Conservation (phyloP, 73 alveolate genomes). For the Symbiodinium natans region DNA sequence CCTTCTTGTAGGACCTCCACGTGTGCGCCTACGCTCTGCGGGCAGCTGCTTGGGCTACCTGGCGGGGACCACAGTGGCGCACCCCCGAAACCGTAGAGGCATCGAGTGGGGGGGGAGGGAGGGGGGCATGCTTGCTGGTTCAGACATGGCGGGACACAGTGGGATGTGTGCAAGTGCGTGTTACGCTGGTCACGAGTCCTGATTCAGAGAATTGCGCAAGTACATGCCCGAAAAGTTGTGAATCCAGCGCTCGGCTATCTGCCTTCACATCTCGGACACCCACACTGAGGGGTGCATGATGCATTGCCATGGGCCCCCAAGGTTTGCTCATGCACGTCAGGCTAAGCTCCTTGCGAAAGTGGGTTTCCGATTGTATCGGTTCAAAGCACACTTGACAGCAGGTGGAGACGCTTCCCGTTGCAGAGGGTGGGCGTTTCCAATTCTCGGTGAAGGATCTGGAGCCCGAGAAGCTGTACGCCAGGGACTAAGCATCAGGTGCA, state of each 20-base stretch:
- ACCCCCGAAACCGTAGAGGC: constrained; percentile 43
- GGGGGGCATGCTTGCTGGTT: too few species aligned
- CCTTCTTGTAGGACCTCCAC: constrained; percentile 32
- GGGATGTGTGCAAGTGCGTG: too few species aligned
- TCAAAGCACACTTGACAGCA: too few species aligned
- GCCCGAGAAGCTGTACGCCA: constrained; percentile 66
- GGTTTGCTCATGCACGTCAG: not conserved
- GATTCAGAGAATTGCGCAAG: not conserved
- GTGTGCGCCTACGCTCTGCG: constrained; percentile 53
- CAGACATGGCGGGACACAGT: too few species aligned
- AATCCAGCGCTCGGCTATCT: too few species aligned
- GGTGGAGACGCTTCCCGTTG: constrained; percentile 37
- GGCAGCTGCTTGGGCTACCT: constrained; percentile 67
- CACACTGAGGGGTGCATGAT: too few species aligned
- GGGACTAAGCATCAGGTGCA: too few species aligned
- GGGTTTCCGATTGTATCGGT: too few species aligned
- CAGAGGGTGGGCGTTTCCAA: constrained; percentile 18
- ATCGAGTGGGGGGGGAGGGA: not conserved
- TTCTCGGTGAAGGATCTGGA: constrained; percentile 37
- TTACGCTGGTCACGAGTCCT: too few species aligned
- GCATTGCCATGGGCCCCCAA: not conserved
- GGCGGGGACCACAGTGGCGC: constrained; percentile 69
- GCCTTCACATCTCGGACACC: too few species aligned
- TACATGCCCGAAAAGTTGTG: too few species aligned
- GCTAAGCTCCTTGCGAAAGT: too few species aligned